phyloP scores from a whole-genome alignment of 2,329 filamentous ascomycete species.

The Beauveria bassiana region DNA sequence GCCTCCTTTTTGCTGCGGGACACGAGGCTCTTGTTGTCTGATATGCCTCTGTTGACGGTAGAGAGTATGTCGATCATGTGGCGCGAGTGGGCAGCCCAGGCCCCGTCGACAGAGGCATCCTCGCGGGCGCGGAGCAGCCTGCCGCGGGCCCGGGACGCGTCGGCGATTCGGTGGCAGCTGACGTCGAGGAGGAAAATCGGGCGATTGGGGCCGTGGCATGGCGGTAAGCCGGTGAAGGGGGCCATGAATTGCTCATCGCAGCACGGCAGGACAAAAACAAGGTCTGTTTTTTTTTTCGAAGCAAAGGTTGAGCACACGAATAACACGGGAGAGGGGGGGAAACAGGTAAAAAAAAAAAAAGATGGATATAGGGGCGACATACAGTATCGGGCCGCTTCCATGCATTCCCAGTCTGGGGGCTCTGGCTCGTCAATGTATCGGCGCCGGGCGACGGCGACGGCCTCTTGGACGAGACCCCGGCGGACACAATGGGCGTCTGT shows the following conservation, averaged over 20 bases:
- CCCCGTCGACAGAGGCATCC: neutral
- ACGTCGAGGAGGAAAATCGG: slow-evolving; percentile 3
- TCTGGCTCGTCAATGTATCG: neutral
- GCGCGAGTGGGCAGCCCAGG: neutral
- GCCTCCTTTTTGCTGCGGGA: neutral
- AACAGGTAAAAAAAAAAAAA: too few species aligned
- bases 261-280: neutral
- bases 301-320: neutral
- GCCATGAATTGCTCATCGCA: neutral
- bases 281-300: neutral
- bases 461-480: neutral
- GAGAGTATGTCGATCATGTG: neutral
- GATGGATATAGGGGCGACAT: neutral
- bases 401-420: neutral
- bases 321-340: neutral
- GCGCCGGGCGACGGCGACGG: neutral
- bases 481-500: neutral
- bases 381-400: slow-evolving; percentile 2
- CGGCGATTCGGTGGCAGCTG: neutral
- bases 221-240: neutral
- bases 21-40: neutral
- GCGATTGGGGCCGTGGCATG: neutral
- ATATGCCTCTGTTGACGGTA: neutral
- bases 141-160: neutral
- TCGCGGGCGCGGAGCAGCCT: neutral